Base-by-base conservation (phyloP, 345 rosid species). In the Citrus medica region DNA sequence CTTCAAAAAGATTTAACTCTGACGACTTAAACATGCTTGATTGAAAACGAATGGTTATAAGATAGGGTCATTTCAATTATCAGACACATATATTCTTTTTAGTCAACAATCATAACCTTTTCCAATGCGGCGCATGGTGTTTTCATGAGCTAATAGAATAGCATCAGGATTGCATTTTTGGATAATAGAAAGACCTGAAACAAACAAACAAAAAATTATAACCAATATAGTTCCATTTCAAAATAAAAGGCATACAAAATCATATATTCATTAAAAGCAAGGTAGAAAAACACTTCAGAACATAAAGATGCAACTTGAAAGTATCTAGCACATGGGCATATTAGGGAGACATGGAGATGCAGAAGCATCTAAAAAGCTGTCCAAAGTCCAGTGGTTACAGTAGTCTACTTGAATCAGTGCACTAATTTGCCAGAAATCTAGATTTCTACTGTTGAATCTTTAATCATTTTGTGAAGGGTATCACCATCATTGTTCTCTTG, bases 121-220 rank as follows among this genome's bases (percentile, higher is more conserved):
- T 68, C 89, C 83, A 83, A 93, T 81, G 71, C 89, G 95, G 56
- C 84, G 73, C 88, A 84, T 88, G 71, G 98, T 92, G 7, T 92
- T 92, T 83, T 87, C 89, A 77, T 95, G 95, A 42, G 92, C 95
- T 65, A 95, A 77, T 37, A 93, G 84, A 27, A 65, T 82, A 76
- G 95, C 94, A 81, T 92, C 87, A 69, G 88, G 88, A 69, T 90
- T 93, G 88, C 85, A 87, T 66, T 89, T 90, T 86, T 90, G 92
- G 86, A 95, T 64, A n/a, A 89, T 74, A 30, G 97, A 95, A 84
- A 95, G 97, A 82, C 98, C 98, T 93, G 90, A 82, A 81, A 79
- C 79, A 81, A 53, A 64, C 59, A 71, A 55, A 69, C 7, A n/a
- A 74, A 60, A 74, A 38, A 78, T 77, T 69, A 67, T 75, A 67